Percentiles rank a stretch among this genome's conserved stretches.
phyloP scores from a whole-genome alignment of 164 flowering plant species.

The Annona cherimola region DNA sequence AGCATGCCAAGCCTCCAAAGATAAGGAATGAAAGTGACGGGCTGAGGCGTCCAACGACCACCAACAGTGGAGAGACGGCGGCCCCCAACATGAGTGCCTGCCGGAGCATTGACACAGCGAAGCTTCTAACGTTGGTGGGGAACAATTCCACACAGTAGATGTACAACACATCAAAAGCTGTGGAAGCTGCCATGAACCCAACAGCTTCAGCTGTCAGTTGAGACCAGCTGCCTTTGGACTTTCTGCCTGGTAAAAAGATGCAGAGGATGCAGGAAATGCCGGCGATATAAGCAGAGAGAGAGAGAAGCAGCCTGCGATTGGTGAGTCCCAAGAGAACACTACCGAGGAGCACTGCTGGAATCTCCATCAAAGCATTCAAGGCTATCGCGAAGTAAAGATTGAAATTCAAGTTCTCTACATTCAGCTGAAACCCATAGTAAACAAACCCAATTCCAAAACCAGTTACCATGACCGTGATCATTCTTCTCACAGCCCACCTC shows the following conservation, averaged over 20 bases:
- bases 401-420: conserved; percentile 51
- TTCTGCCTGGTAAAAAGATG: no score
- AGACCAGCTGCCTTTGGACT: no score
- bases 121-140: conserved; percentile 59
- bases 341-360: conserved; percentile 63
- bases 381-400: conserved; percentile 50
- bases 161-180: no score
- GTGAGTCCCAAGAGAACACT: no score
- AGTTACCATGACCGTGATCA: conserved; percentile 38
- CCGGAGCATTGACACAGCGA: conserved; percentile 44
- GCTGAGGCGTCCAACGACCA: conserved; percentile 40
- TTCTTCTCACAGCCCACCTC: conserved; percentile 45
- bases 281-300: no score
- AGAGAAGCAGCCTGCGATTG: no score
- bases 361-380: conserved; percentile 51
- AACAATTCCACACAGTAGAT: no score
- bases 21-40: conserved; percentile 41
- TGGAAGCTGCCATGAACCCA: no score
- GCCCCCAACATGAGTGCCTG: conserved; percentile 62
- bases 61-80: conserved; percentile 45
- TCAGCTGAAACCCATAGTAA: conserved; percentile 56
- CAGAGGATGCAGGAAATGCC: no score
- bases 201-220: no score
- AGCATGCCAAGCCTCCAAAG: conserved; percentile 36
- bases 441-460: conserved; percentile 61